Evolutionary conservation across 2,329 filamentous ascomycete genomes (phyloP).

Genomic region (Colletotrichum sp.): DNA sequence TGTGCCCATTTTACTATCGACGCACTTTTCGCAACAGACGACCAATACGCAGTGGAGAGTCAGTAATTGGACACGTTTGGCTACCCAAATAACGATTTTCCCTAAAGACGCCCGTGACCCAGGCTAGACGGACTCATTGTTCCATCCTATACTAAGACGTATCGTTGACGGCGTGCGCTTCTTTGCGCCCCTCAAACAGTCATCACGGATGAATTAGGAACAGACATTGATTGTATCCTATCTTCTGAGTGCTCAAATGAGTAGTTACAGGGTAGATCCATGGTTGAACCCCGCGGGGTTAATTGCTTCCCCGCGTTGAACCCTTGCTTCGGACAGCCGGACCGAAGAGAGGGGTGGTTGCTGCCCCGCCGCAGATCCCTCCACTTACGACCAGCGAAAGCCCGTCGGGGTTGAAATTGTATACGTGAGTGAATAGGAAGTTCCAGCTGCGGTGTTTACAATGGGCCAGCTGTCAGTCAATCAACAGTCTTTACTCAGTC

Average conservation of each 20-base stretch:
- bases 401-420: neutral
- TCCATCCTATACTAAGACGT: neutral
- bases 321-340: neutral
- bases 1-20: accelerated
- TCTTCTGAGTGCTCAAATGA: neutral
- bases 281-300: neutral
- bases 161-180: neutral
- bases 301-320: neutral
- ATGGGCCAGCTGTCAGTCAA: neutral
- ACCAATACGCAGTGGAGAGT: neutral
- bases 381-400: neutral
- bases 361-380: neutral
- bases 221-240: neutral
- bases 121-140: neutral
- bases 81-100: accelerated
- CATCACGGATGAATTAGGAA: neutral
- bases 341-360: neutral
- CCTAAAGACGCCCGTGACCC: accelerated
- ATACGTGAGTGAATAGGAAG: neutral
- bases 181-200: neutral
- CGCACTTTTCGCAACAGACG: neutral
- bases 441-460: neutral
- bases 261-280: neutral
- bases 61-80: neutral
- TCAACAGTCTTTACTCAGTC: neutral